Conservation (phyloP, 2,329 filamentous ascomycete genomes). For the Alternaria incomplexa region DNA sequence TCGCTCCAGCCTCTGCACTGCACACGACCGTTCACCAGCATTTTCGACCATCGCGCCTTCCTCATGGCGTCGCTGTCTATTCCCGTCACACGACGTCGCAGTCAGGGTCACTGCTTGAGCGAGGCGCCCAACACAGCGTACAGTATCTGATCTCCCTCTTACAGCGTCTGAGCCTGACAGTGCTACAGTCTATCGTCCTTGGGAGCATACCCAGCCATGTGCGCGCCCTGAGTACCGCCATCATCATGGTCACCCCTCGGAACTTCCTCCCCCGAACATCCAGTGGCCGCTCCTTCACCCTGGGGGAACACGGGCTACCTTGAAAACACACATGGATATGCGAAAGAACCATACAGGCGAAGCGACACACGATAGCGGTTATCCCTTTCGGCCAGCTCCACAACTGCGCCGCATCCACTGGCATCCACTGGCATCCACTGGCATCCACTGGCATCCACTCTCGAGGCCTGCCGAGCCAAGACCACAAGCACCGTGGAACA, state of each 20-base stretch:
- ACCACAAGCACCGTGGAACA: background rate
- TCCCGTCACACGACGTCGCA: conserved; percentile 12
- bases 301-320: background rate
- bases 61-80: conserved; percentile 1
- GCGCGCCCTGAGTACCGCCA: background rate
- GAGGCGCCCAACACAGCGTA: conserved; percentile 3
- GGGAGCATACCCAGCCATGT: background rate
- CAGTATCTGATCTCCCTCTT: background rate
- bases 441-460: background rate
- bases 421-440: background rate
- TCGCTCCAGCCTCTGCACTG: background rate
- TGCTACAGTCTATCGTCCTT: background rate
- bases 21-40: background rate
- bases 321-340: background rate
- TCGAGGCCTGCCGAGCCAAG: conserved; percentile 2
- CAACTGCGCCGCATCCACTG: background rate
- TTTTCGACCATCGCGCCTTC: conserved; percentile 5
- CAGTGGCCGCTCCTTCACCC: conserved; percentile 1
- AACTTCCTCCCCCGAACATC: background rate
- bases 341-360: background rate
- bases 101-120: conserved; percentile 1
- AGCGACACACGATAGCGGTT: background rate
- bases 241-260: background rate
- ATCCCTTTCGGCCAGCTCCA: background rate
- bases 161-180: conserved; percentile 3